Percentiles rank a stretch among this genome's conserved stretches.
These are phyloP conservation scores for Solanum paucissectum DNA, from an alignment of 257 asterid species.

Conservation along the genomic window DNA sequence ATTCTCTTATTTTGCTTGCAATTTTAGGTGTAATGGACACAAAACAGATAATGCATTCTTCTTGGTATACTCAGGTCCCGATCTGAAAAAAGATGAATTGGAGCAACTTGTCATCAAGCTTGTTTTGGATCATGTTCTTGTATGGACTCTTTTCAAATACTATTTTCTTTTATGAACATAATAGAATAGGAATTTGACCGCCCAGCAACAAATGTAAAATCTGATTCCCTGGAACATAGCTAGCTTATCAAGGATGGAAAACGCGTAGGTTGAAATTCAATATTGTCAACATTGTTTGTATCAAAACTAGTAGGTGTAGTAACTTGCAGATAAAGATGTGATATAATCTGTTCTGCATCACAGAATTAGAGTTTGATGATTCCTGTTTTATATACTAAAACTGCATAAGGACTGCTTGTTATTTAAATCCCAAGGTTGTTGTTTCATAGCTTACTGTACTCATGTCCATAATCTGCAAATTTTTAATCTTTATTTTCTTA, in stretches of 20 bases:
- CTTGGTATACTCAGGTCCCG: slow-evolving; percentile 39
- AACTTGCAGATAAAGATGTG: background rate
- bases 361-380: background rate
- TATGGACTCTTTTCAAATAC: slow-evolving; percentile 12
- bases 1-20: background rate
- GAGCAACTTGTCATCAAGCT: slow-evolving; percentile 77
- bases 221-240: background rate
- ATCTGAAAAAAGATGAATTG: slow-evolving; percentile 66
- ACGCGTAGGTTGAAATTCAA: background rate
- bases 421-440: background rate
- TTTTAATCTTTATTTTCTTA: background rate
- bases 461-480: background rate
- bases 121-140: slow-evolving; percentile 68
- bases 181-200: background rate
- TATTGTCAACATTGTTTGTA: background rate
- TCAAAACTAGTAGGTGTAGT: background rate
- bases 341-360: background rate
- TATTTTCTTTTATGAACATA: background rate
- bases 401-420: background rate
- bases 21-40: background rate
- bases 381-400: background rate
- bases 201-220: background rate
- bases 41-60: background rate
- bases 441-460: background rate
- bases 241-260: background rate